Conservation (phyloP, 73 alveolate species). For the Tetrahymena thermophila region DNA sequence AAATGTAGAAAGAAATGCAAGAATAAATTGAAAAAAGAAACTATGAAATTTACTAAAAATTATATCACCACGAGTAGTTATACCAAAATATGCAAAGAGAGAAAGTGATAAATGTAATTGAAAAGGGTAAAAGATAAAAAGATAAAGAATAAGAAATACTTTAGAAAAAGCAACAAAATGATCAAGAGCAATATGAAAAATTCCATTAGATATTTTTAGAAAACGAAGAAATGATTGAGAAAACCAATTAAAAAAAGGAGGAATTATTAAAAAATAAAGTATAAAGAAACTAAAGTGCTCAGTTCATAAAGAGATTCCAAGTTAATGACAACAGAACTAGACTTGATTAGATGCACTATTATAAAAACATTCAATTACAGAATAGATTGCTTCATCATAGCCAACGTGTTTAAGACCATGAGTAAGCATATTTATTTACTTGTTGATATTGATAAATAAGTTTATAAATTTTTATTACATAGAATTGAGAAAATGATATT, state of each 20-base stretch:
- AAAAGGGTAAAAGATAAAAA: background rate
- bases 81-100: background rate
- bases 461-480: background rate
- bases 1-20: background rate
- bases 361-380: background rate
- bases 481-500: background rate
- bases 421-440: background rate
- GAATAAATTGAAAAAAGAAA: background rate
- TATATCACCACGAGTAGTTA: background rate
- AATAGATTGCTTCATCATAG: background rate
- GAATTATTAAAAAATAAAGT: background rate
- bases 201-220: background rate
- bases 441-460: background rate
- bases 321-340: background rate
- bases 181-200: background rate
- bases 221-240: background rate
- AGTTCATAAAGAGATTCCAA: background rate
- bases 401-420: background rate
- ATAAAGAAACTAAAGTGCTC: background rate
- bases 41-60: background rate
- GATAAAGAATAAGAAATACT: background rate
- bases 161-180: background rate
- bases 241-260: background rate
- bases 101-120: background rate
- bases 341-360: background rate